These are phyloP conservation scores for Neonectria hederae DNA, from an alignment of 2,329 filamentous ascomycete species.

Conservation along the genomic window DNA sequence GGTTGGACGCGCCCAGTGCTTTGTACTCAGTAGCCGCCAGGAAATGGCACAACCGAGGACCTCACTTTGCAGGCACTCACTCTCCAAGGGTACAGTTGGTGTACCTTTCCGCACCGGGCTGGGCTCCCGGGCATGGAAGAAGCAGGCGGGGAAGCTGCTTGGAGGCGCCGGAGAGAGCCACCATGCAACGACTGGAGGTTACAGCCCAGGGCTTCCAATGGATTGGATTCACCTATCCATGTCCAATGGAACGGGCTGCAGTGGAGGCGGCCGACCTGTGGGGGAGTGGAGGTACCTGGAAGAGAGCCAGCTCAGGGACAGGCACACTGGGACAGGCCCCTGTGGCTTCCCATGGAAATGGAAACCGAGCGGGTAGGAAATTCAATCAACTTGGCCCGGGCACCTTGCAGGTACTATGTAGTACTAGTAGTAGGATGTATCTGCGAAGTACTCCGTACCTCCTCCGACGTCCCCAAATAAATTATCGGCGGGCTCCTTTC, in stretches of 20 bases:
- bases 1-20: slow-evolving; percentile 1
- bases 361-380: background rate
- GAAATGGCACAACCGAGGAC: background rate
- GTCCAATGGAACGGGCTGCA: background rate
- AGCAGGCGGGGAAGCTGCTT: background rate
- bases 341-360: background rate
- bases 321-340: background rate
- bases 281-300: background rate
- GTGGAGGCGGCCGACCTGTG: background rate
- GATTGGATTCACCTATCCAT: background rate
- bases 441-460: slow-evolving; percentile 5
- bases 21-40: background rate
- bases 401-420: background rate
- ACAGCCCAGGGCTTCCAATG: background rate
- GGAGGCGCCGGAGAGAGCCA: background rate
- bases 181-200: background rate
- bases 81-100: background rate
- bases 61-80: background rate
- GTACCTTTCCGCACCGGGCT: background rate
- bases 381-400: background rate
- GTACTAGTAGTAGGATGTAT: no score
- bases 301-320: background rate
- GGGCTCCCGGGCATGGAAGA: background rate
- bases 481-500: background rate
- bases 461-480: background rate